Evolutionary conservation across 2,329 filamentous ascomycete species (phyloP).

Genomic region (Colletotrichum spinosum): DNA sequence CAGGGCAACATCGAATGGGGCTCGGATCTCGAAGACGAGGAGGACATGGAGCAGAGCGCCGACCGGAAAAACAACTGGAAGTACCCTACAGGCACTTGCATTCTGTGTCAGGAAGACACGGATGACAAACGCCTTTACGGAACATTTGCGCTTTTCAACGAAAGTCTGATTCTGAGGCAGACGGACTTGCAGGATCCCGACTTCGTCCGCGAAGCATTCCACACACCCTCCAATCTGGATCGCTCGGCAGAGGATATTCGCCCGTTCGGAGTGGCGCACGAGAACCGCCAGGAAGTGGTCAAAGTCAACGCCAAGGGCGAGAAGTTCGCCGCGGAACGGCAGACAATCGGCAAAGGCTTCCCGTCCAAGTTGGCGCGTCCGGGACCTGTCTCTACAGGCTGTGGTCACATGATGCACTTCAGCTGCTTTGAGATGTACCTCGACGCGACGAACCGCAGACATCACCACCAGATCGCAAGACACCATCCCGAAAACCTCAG

Average conservation of each 20-base stretch:
- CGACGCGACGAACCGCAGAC: slow-evolving; percentile 83
- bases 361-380: slow-evolving; percentile 73
- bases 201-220: slow-evolving; percentile 84
- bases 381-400: slow-evolving; percentile 89
- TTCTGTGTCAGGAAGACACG: slow-evolving; percentile 95
- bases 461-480: slow-evolving; percentile 91
- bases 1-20: slow-evolving; percentile 92
- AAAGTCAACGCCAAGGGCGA: slow-evolving; percentile 81
- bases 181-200: slow-evolving; percentile 86
- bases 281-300: slow-evolving; percentile 82
- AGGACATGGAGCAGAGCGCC: slow-evolving; percentile 75
- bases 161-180: slow-evolving; percentile 87
- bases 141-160: slow-evolving; percentile 89
- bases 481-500: slow-evolving; percentile 88
- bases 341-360: slow-evolving; percentile 91
- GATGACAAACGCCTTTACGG: slow-evolving; percentile 91
- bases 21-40: slow-evolving; percentile 78
- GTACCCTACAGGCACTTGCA: slow-evolving; percentile 93
- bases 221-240: slow-evolving; percentile 85
- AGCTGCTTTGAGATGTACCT: slow-evolving; percentile 94
- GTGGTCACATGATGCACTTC: slow-evolving; percentile 99
- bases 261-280: slow-evolving; percentile 90
- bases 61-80: slow-evolving; percentile 84
- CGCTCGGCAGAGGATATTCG: slow-evolving; percentile 84
- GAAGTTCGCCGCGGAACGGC: slow-evolving; percentile 78